phyloP scores from a whole-genome alignment of 1,139 yeast species.

The Pichia sp. region DNA sequence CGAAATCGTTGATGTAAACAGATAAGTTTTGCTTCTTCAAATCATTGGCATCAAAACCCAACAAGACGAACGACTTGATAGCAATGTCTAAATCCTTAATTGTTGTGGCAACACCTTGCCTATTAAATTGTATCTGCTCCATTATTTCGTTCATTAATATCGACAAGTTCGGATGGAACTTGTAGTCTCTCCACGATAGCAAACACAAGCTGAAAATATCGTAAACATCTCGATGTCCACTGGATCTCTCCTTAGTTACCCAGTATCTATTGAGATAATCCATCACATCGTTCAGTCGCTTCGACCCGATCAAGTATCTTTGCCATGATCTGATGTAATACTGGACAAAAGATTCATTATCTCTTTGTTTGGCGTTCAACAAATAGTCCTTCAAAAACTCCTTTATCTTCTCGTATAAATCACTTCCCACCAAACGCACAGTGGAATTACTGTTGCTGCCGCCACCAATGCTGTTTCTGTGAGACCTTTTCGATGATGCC shows the following conservation, averaged over 20 bases:
- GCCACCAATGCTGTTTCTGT: constrained; percentile 23
- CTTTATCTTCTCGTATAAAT: constrained; percentile 70
- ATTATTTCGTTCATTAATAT: constrained; percentile 66
- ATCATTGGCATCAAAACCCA: constrained; percentile 77
- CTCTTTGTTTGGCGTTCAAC: constrained; percentile 40
- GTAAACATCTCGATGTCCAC: constrained; percentile 85
- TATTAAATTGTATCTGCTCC: constrained; percentile 68
- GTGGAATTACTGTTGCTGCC: constrained; percentile 24
- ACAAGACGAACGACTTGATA: constrained; percentile 74
- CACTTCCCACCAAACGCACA: constrained; percentile 74
- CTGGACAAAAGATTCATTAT: constrained; percentile 67
- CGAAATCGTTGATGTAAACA: constrained; percentile 78
- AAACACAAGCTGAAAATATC: constrained; percentile 88
- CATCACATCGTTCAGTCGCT: constrained; percentile 86
- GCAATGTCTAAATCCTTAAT: constrained; percentile 66
- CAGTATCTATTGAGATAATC: constrained; percentile 96
- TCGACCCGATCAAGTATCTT: constrained; percentile 86
- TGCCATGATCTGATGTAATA: constrained; percentile 89
- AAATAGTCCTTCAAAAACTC: constrained; percentile 63
- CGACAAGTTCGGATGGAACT: constrained; percentile 66
- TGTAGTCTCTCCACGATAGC: constrained; percentile 79
- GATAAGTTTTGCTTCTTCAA: constrained; percentile 78
- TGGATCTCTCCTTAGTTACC: constrained; percentile 95
- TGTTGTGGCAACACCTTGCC: constrained; percentile 75
- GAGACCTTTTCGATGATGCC: constrained; percentile 48